These are phyloP conservation scores for Coniosporium apollinis DNA, from an alignment of 495 filamentous ascomycete species.

Conservation along the genomic window DNA sequence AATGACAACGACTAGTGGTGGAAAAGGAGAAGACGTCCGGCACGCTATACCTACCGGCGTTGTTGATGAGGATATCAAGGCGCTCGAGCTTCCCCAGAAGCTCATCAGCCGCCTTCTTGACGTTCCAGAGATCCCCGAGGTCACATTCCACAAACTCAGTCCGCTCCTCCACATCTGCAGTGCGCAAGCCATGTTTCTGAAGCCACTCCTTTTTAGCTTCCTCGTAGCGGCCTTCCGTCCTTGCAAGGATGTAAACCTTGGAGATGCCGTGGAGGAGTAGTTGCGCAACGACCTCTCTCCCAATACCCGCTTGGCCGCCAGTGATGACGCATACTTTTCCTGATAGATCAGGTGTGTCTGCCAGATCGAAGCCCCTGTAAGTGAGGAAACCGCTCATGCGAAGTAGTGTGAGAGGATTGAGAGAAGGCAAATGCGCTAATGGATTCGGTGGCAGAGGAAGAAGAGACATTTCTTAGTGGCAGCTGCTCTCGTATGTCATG, in stretches of 20 bases:
- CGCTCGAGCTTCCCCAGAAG: constrained; percentile 6
- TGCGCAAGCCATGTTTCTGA: constrained; percentile 8
- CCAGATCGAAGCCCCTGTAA: constrained; percentile 14
- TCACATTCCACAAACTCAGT: constrained; percentile 23
- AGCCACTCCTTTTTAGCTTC: constrained; percentile 15
- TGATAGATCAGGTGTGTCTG: constrained; percentile 19
- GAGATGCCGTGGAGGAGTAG: constrained; percentile 26
- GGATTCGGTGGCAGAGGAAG: too few relatives aligned
- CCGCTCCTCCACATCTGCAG: constrained; percentile 10
- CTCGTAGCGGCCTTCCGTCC: constrained; percentile 16
- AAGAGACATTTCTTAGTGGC: too few relatives aligned
- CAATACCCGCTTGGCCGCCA: constrained; percentile 28
- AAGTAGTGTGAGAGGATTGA: constrained; percentile 1
- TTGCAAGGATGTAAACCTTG: constrained; percentile 22
- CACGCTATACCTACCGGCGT: constrained; percentile 17
- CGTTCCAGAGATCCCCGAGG: constrained; percentile 17
- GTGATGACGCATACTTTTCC: constrained; percentile 27
- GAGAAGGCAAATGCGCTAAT: background rate
- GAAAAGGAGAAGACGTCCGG: too few relatives aligned
- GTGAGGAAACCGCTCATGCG: constrained; percentile 15
- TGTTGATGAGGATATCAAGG: constrained; percentile 26
- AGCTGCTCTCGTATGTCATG: too few relatives aligned
- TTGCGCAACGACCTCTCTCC: constrained; percentile 26
- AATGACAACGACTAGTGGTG: too few relatives aligned
- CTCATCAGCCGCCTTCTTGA: constrained; percentile 12